Evolutionary conservation across 2,329 filamentous ascomycete species (phyloP), one percentile per base, ranked within the genome.

Genomic region (Blastomyces emzantsi): DNA sequence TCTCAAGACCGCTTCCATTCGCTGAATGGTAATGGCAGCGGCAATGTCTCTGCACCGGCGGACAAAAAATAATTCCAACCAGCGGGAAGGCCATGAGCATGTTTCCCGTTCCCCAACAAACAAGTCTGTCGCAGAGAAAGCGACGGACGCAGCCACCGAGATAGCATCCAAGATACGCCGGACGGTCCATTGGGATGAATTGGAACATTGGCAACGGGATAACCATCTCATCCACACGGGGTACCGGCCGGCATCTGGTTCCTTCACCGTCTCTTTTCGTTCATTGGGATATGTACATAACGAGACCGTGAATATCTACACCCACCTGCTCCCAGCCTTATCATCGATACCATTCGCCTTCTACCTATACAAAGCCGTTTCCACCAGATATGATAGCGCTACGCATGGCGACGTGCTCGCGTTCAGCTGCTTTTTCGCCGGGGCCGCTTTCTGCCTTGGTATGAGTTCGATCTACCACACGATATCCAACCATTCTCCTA

Each of bases 391-490:
- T 71, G 80, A 80, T 9, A 79, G 81, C 2, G 88, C 89, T 7
- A 81, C 80, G 9, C 65, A 71, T 9, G 77, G 82, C 2, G 91
- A 96, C 73, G 79, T 90, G n/a, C 67, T 85, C 45, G 90, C 85
- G 39, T 91, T 96, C 73, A 78, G 80, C 0, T 92, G 87, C 76
- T 96, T 94, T 80, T 92, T 96, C 70, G 79, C 79, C 30, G 90
- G 91, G 55, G 89, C 88, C 1, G 82, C 86, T 36, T 71, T 85
- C 43, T 93, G 90, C 70, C 78, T 94, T 61, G 87, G 88, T 28
- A 90, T 92, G 87, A 92, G 88, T 69, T 89, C 91, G 5, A 89
- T 88, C 2, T 99, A 87, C 73, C 94, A 99, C 74, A 84, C 90
- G 1, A 83, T 97, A 58, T 86, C 83, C 28, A 96, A 97, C 68